Percentiles rank a stretch among this genome's conserved stretches.
phyloP scores from a whole-genome alignment of 768 basidiomycete genomes.

The Naganishia friedmannii region DNA sequence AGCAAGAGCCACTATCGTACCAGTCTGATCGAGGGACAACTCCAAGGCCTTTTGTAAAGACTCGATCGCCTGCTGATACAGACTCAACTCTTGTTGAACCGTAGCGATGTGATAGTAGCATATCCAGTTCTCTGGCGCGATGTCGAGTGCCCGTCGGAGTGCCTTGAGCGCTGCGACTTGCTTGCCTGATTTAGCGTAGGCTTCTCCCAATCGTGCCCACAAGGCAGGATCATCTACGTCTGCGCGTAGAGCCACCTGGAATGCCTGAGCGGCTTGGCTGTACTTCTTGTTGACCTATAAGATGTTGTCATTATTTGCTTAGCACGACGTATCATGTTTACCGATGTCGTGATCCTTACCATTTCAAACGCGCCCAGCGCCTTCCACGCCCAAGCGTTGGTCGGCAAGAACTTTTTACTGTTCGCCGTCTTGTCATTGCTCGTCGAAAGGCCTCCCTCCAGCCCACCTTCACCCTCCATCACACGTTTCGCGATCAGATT shows the following conservation, averaged over 20 bases:
- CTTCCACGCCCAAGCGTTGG: conserved; percentile 97
- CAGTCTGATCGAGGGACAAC: conserved; percentile 65
- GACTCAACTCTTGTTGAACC: conserved; percentile 72
- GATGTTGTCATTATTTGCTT: neutral
- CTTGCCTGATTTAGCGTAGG: conserved; percentile 81
- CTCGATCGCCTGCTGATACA: conserved; percentile 70
- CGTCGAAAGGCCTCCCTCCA: conserved; percentile 59
- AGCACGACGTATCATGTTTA: neutral
- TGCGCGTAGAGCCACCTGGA: conserved; percentile 80
- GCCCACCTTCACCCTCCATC: conserved; percentile 87
- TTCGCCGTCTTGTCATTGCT: conserved; percentile 58
- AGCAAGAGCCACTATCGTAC: conserved; percentile 68
- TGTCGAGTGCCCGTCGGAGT: conserved; percentile 67
- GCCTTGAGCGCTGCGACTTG: conserved; percentile 87
- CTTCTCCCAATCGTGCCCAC: conserved; percentile 91
- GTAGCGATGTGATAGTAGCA: conserved; percentile 78
- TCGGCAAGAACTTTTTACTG: conserved; percentile 56
- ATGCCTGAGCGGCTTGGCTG: conserved; percentile 70
- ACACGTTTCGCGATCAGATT: conserved; percentile 88
- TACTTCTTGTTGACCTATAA: conserved; percentile 57
- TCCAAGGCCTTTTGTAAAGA: conserved; percentile 62
- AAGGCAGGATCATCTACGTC: conserved; percentile 70
- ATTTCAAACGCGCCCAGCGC: conserved; percentile 48
- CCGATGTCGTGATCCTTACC: conserved; percentile 10
- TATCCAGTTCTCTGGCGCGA: conserved; percentile 77